Evolutionary conservation across 306 rosid genomes (phyloP).

Genomic region (Rosa chinensis): DNA sequence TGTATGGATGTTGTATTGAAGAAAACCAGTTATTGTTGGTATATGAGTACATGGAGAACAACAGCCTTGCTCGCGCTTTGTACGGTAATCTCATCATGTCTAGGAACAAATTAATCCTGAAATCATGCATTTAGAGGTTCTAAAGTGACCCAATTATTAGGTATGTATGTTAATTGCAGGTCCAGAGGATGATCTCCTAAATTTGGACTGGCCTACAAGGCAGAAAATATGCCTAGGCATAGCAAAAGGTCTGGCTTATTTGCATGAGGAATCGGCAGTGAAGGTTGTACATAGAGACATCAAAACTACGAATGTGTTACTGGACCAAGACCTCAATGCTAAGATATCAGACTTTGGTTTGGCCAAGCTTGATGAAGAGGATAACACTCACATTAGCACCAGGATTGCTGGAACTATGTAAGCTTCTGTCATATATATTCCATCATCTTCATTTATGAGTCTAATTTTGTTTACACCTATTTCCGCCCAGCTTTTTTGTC

Average conservation of each 20-base stretch:
- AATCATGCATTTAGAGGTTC: neutral
- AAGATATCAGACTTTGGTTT: constrained; percentile 68
- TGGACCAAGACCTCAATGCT: constrained; percentile 45
- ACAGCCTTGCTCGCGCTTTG: constrained; percentile 48
- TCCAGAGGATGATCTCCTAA: constrained; percentile 13
- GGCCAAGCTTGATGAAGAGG: constrained; percentile 59
- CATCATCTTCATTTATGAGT: too few relatives aligned
- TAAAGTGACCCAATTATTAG: neutral
- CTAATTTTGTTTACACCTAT: neutral
- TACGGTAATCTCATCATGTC: constrained; percentile 40
- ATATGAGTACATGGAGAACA: constrained; percentile 63
- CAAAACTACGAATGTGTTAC: too few relatives aligned
- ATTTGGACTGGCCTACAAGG: constrained; percentile 42
- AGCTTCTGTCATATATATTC: constrained; percentile 5
- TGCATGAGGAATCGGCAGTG: too few relatives aligned
- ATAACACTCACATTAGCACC: constrained; percentile 50
- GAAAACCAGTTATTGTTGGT: constrained; percentile 51
- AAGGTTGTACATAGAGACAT: too few relatives aligned
- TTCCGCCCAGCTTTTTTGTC: neutral
- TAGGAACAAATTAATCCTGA: neutral
- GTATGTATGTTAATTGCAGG: neutral
- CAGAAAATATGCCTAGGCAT: neutral
- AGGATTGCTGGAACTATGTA: constrained; percentile 56
- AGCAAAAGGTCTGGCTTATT: too few relatives aligned
- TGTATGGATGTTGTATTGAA: constrained; percentile 60